Evolutionary conservation across 192 early-diverging fungal genomes (phyloP), one percentile per base, ranked within the genome.

Genomic region (Linnemannia hyalina): DNA sequence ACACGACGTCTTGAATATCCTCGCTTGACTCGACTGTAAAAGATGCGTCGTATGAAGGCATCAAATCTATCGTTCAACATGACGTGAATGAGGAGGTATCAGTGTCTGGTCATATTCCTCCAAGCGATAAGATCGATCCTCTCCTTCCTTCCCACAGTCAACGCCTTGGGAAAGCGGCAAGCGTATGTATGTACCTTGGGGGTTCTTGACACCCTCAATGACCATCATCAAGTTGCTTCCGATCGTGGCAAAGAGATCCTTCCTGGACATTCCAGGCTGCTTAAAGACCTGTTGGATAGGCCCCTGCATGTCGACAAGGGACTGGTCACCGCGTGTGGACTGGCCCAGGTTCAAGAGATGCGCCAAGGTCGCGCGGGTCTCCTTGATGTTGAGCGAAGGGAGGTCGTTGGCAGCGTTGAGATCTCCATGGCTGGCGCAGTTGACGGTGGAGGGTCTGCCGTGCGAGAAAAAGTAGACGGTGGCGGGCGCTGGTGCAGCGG

Each of bases 281-380:
- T 68, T 74, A 36, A 86, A 86, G 40, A 86, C 84, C 71, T 78
- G 44, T 70, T 86, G 84, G 54, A 86, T 80, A 38, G 84, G 84
- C 35, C 84, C 79, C 20, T 81, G 65, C 46, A 80, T 55, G 75
- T 80, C 68, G 23, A 86, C 32, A 49, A 54, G 36, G 7, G 65
- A 15, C 20, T 74, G 47, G 7, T 82, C 70, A 7, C 36, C 69
- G 44, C 60, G 77, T 35, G 38, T 49, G 18, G 26, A 29, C 20
- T 72, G 75, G n/a, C 70, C 71, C 65, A 86, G n/a, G 68, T 86
- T 86, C 65, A 86, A 70, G 44, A 80, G 80, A 63, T 86, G 84
- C 4, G 76, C 60, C 26, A 86, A 70, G 11, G 84, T 70, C 13
- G 80, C 84, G 73, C 80, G 84, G 23, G 84, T 81, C 42, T 86